Evolutionary conservation across 2,329 filamentous ascomycete species (phyloP).

Genomic region (Onygenales sp.): DNA sequence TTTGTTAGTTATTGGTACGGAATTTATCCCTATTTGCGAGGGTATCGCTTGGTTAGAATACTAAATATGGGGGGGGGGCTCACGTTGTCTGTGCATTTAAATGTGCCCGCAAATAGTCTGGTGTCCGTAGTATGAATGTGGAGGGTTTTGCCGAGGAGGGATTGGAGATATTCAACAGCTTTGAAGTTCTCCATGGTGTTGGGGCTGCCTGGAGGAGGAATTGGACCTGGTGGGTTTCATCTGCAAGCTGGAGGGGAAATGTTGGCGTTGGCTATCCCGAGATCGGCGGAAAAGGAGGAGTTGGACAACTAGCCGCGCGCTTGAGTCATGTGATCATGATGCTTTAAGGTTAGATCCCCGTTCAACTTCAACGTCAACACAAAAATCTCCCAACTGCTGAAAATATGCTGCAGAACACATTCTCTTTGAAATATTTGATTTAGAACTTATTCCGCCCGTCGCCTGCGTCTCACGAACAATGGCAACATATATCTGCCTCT

Average conservation of each 20-base stretch:
- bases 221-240: neutral
- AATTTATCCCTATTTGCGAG: neutral
- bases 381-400: no score
- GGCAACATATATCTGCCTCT: no score
- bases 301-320: no score
- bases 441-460: no score
- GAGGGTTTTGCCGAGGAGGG: constrained; percentile 68
- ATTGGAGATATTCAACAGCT: constrained; percentile 34
- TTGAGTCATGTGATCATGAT: neutral
- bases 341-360: neutral
- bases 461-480: no score
- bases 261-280: no score
- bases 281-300: no score
- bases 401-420: neutral
- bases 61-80: constrained; percentile 23
- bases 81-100: constrained; percentile 93
- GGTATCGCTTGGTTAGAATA: neutral
- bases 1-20: neutral
- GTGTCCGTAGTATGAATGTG: constrained; percentile 72
- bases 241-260: no score
- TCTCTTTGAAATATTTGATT: neutral
- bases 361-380: neutral
- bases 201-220: neutral
- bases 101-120: constrained; percentile 78
- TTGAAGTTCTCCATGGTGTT: constrained; percentile 25